Evolutionary conservation across 2,329 filamentous ascomycete genomes (phyloP), one percentile per base, ranked within the genome.

Genomic region (Penicillium italicum): DNA sequence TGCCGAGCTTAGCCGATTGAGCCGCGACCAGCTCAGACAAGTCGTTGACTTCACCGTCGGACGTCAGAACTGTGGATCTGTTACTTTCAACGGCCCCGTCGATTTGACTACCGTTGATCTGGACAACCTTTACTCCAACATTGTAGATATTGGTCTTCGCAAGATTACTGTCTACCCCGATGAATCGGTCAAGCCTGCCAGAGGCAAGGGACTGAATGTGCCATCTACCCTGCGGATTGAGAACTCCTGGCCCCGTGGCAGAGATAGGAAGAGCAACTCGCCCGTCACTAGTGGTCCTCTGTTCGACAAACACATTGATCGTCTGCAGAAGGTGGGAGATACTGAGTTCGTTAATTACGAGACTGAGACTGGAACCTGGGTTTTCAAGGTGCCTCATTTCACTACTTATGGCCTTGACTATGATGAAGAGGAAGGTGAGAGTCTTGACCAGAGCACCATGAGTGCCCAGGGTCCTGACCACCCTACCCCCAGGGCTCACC

Each of bases 341-440:
- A 97, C 94, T 0, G 85, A 85, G 4, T 97, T 96, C 66, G 80
- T 92, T 65, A 81, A 82, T 66, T 99, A 97, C 72, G 83, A 95
- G 61, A 79, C 81, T 55, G 81, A 90, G 1, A 91, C 86, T 50
- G 94, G 93, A 50, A 83, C 89, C 44, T 99, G 95, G 95, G 84
- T 84, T 14, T 99, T 99, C 77, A 85, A 80, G 10, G 94, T 99
- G n/a, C 86, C 93, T 67, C 94, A 99, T 73, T 99, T 95, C 73
- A 97, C 93, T 1, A 96, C 91, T 1, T 99, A 99, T 69, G 92
- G 89, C 38, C 81, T 97, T 51, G 88, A 93, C 61, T 90, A 90
- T 50, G 89, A 91, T 48, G 85, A 84, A 8, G 81, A 79, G 8
- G 84, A 84, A 64, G 79, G 80, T 58, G 75, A 78, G 75, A 69